Evolutionary conservation across 1,139 yeast species (phyloP), one percentile per base, ranked within the genome.

Genomic region (Magnusiomyces clavatus): DNA sequence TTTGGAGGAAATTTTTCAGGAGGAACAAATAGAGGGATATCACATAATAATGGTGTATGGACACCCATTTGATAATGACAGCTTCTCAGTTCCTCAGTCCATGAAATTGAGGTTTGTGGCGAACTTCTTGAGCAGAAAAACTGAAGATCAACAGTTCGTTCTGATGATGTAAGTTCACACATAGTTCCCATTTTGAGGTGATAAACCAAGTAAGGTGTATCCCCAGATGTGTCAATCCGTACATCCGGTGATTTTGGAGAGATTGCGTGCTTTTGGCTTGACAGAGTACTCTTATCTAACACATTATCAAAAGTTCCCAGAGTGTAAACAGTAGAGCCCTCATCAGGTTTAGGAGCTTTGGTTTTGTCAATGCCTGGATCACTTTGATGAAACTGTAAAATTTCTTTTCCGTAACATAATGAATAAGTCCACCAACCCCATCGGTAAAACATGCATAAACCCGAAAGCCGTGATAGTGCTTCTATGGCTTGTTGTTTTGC

Each of bases 31-130:
- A 77, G 74, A 5, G 72, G 73, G 47, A 78, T 68, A 13, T 64
- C 61, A 64, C 96, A 89, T 20, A 87, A 69, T 6, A 71, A 69
- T 0, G 86, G 83, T 1, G 83, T 71, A 46, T 76, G 74, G 1
- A 88, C 68, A n/a, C 73, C 73, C 65, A 83, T 75, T 58, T 76
- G 76, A 61, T 88, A 88, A 47, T 79, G 80, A 65, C 97, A 89
- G 0, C 92, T 83, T 56, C 76, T 77, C 49, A 79, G 71, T 67
- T 90, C 97, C 49, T 71, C 72, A 0, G 83, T 76, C 55, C 75
- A 74, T 16, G 69, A 69, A 2, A 81, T 67, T 3, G 58, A 56
- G 13, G 60, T 64, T 8, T 58, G 56, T 1, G 65, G 60, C 13
- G 57, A 59, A 1, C 64, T 61, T 0, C 77, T 74, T 57, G 81